A percentile compares a stretch with the other conserved stretches of the same genome.
Evolutionary conservation across 139 green algal species (phyloP).

Genomic region (Volvox africanus): DNA sequence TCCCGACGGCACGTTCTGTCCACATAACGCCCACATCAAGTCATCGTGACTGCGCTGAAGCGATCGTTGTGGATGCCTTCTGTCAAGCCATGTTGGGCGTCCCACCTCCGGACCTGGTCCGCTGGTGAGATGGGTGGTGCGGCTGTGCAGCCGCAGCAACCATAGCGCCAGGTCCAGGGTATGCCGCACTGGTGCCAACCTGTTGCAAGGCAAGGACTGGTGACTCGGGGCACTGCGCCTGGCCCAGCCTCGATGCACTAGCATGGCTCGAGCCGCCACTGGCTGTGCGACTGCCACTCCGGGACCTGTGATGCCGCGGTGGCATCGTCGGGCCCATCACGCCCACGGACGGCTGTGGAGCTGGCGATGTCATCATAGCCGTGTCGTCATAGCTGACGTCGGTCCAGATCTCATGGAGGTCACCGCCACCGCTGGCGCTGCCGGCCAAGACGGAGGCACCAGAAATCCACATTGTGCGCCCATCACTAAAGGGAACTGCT

Average conservation of each 20-base stretch:
- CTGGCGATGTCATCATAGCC: neutral
- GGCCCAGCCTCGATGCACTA: neutral
- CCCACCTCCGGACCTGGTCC: neutral
- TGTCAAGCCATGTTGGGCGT: neutral
- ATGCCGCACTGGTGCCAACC: neutral
- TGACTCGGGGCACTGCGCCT: conserved; percentile 2
- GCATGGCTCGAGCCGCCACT: conserved; percentile 13
- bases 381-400: conserved; percentile 31
- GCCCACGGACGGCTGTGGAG: neutral
- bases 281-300: conserved; percentile 35
- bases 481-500: neutral
- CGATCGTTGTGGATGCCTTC: too few relatives aligned
- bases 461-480: neutral
- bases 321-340: neutral
- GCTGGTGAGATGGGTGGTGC: neutral
- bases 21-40: too few relatives aligned
- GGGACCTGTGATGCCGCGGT: conserved; percentile 28
- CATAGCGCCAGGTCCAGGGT: neutral
- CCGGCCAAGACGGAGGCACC: neutral
- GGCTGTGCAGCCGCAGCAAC: neutral
- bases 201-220: neutral
- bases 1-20: too few relatives aligned
- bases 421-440: neutral
- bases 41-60: too few relatives aligned
- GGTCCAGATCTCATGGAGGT: conserved; percentile 4